Percentiles rank a stretch among this genome's conserved stretches.
phyloP scores from a whole-genome alignment of 305 asterid species.

The Fraxinus angustifolia region DNA sequence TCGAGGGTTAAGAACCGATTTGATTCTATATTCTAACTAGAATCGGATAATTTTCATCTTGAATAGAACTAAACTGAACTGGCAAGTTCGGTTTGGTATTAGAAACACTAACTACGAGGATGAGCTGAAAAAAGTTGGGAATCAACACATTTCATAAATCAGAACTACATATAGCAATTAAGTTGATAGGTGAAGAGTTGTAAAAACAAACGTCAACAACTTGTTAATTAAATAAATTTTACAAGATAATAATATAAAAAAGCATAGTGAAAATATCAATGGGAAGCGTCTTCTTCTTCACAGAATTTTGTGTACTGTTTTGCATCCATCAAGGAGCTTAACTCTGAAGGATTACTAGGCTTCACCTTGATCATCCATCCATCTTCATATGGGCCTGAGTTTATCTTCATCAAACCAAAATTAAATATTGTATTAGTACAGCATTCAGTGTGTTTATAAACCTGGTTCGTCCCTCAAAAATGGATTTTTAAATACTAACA shows the following conservation, averaged over 20 bases:
- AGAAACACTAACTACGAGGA: background rate
- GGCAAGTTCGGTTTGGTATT: background rate
- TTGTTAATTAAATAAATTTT: background rate
- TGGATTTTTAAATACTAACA: background rate
- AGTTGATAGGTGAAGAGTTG: background rate
- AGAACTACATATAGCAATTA: background rate
- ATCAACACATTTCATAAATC: background rate
- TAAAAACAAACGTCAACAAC: background rate
- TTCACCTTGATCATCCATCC: slow-evolving; percentile 97
- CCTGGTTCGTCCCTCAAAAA: background rate
- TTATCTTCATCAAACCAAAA: slow-evolving; percentile 47
- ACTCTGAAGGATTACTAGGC: slow-evolving; percentile 62
- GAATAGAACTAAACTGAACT: background rate
- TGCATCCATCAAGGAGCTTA: slow-evolving; percentile 54
- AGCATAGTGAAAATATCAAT: slow-evolving; percentile 24
- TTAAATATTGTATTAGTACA: background rate
- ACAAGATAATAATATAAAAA: background rate
- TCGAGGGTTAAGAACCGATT: background rate
- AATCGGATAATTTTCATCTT: background rate
- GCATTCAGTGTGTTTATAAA: background rate
- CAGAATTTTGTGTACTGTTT: slow-evolving; percentile 77
- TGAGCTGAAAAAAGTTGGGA: background rate
- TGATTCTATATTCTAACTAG: background rate
- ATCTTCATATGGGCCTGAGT: slow-evolving; percentile 77
- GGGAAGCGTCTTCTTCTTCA: slow-evolving; percentile 82